Evolutionary conservation across 306 rosid genomes (phyloP).

Genomic region (Bauhinia variegata): DNA sequence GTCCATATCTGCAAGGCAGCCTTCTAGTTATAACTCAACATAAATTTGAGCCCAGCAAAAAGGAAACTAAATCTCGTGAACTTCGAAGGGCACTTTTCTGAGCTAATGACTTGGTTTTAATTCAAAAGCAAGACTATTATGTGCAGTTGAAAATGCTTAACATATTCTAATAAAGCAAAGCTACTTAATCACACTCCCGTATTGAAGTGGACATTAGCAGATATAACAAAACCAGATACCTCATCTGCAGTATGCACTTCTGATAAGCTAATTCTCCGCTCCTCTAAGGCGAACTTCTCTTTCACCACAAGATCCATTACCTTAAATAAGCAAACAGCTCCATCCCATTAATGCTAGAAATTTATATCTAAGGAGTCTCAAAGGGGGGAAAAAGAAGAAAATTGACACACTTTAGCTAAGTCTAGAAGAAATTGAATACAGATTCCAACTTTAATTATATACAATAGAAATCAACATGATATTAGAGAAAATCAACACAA

Average conservation of each 20-base stretch:
- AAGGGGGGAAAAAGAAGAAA: not conserved
- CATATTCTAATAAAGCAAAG: not conserved
- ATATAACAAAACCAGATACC: constrained; percentile 42
- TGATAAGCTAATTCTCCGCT: constrained; percentile 79
- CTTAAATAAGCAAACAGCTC: constrained; percentile 41
- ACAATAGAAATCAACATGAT: not conserved
- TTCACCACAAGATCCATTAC: constrained; percentile 80
- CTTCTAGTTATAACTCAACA: constrained; percentile 21
- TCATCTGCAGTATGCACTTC: constrained; percentile 89
- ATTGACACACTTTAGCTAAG: not conserved
- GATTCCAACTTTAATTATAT: not conserved
- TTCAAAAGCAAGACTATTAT: not conserved
- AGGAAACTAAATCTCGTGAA: not conserved
- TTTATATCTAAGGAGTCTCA: not conserved
- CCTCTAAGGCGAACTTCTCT: constrained; percentile 62
- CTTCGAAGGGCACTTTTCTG: not conserved
- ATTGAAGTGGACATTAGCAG: too few relatives aligned
- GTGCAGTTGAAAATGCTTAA: not conserved
- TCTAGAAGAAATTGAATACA: not conserved
- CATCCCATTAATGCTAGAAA: constrained; percentile 19
- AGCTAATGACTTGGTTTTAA: not conserved
- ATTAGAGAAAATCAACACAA: constrained; percentile 28
- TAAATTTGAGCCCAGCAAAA: too few relatives aligned
- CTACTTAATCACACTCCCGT: not conserved
- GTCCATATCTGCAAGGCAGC: constrained; percentile 75